Conservation (phyloP, 495 filamentous ascomycete species). For the Parmelia sp. region DNA sequence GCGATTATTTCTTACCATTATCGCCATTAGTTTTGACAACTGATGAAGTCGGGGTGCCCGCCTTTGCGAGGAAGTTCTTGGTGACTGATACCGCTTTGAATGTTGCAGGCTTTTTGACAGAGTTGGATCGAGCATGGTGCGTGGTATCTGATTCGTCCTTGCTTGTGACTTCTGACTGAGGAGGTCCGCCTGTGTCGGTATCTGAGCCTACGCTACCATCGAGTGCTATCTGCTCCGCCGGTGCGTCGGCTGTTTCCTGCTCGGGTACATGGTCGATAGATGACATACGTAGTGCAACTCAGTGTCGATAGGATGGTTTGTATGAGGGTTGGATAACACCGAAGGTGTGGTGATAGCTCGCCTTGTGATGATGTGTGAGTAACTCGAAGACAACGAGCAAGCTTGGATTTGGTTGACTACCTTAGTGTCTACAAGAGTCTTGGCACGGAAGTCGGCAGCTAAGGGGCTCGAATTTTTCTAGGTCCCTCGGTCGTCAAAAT, state of each 20-base stretch:
- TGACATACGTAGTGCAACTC: slow-evolving; percentile 27
- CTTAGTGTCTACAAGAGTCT: slow-evolving; percentile 6
- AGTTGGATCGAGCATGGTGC: slow-evolving; percentile 59
- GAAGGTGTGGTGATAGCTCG: slow-evolving; percentile 16
- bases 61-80: slow-evolving; percentile 72
- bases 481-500: no score
- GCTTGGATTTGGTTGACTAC: neutral
- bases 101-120: slow-evolving; percentile 73
- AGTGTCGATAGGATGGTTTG: neutral
- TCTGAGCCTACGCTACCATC: slow-evolving; percentile 59
- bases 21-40: slow-evolving; percentile 49
- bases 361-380: slow-evolving; percentile 14
- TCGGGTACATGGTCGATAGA: slow-evolving; percentile 30
- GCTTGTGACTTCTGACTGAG: slow-evolving; percentile 30
- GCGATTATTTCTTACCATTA: slow-evolving; percentile 42
- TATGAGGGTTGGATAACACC: slow-evolving; percentile 10
- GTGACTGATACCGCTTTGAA: slow-evolving; percentile 97
- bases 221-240: slow-evolving; percentile 27
- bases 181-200: slow-evolving; percentile 49
- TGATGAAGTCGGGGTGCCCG: slow-evolving; percentile 40
- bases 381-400: slow-evolving; percentile 16
- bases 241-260: slow-evolving; percentile 30
- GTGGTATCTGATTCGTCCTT: slow-evolving; percentile 43
- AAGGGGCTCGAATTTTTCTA: neutral
- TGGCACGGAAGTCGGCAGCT: neutral